Evolutionary conservation across 257 asterid genomes (phyloP), one percentile per base, ranked within the genome.

Genomic region (Penstemon davidsonii): DNA sequence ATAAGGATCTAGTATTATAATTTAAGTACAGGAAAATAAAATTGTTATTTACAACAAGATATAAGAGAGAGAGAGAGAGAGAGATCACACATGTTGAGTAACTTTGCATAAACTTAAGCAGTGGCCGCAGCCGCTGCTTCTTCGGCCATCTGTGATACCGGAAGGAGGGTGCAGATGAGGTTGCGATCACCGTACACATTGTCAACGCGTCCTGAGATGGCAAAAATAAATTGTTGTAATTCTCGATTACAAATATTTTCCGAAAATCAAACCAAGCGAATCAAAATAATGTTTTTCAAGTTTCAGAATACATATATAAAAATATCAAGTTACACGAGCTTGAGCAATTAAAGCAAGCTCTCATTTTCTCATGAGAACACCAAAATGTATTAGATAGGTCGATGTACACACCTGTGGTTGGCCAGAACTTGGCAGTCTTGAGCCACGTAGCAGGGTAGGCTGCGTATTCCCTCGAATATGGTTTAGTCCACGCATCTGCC

Each of bases 371-470:
- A 25, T 1, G 33, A 25, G 33, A 25, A 25, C 33, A 25, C 33
- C 33, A 2, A 25, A 25, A 25, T 3, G 25, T 8, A 10, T 15
- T 3, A 15, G 58, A 53, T 4, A 49, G 4, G 11, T 49, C 54
- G n/a, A 49, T 11, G 39, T 19, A 72, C 78, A 64, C 13, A 89
- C 97, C 96, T 74, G 96, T 90, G 58, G 94, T 76, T 59, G 98
- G 98, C 97, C 98, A 93, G 87, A 93, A 93, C 84, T 93, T 93
- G 62, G 97, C 95, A 70, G 85, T 63, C 83, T 85, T 86, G 77
- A 93, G 97, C 98, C 98, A 93, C 38, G 93, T 58, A 64, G 95
- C 98, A 63, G 98, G 98, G 86, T 81, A 93, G 54, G 98, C 98
- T 56, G 98, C 98, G 67, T 88, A 90, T 79, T 93, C 98, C 64